Percentiles rank a stretch among this genome's conserved stretches.
Conservation (phyloP, 129 eudicot genomes). For the Arctium minus region DNA sequence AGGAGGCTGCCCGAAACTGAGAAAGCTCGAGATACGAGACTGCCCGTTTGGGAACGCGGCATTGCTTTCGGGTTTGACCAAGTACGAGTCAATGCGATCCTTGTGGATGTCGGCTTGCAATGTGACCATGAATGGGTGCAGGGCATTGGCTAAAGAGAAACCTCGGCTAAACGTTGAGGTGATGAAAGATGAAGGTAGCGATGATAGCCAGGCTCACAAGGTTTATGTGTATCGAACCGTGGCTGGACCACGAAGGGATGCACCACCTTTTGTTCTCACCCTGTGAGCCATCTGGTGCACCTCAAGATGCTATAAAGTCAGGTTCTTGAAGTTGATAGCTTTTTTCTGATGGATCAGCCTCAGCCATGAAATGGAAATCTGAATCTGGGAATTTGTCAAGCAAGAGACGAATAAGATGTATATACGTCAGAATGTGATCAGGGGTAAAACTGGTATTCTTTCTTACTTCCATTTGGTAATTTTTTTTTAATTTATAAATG, state of each 20-base stretch:
- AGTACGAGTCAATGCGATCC: constrained; percentile 73
- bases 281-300: constrained; percentile 23
- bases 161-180: constrained; percentile 74
- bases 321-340: neutral
- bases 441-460: constrained; percentile 24
- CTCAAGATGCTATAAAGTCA: neutral
- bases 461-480: neutral
- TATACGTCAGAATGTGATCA: constrained; percentile 20
- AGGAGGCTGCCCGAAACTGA: constrained; percentile 58
- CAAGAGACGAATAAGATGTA: constrained; percentile 32
- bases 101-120: constrained; percentile 81
- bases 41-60: constrained; percentile 76
- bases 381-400: neutral
- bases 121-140: constrained; percentile 64
- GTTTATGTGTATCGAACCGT: constrained; percentile 70
- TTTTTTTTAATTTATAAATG: neutral
- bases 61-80: constrained; percentile 46
- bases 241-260: constrained; percentile 68
- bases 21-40: constrained; percentile 74
- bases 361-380: neutral
- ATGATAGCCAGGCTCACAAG: constrained; percentile 45
- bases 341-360: neutral
- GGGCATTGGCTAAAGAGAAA: constrained; percentile 41
- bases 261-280: constrained; percentile 69
- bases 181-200: constrained; percentile 47